Base-by-base conservation (phyloP, 768 basidiomycete species). In the Mycena kentingensis region DNA sequence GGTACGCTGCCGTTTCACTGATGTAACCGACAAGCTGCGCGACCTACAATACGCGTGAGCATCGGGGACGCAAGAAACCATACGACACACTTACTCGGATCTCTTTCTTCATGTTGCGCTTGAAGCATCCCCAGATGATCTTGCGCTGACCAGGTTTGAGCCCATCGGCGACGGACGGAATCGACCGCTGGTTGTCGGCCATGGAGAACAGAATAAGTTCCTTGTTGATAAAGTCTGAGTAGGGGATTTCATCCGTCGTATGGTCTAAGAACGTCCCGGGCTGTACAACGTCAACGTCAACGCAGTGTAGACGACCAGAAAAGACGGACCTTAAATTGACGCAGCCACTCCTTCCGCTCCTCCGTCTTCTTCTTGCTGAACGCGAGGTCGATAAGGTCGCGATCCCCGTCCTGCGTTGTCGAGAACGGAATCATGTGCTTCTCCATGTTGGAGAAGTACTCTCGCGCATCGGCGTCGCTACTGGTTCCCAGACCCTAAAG, bases 291-390 rank as follows among this genome's bases (percentile, higher is more conserved):
- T 41, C 24, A 10, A 51, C 11, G 22, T 55, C 8, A 59, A 46
- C 32, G 25, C 21, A 18, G 24, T 21, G 29, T 15, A 43, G 49
- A 46, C 18, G n/a, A 36, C n/a, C n/a, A 5, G 35, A 42, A 11
- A 7, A 19, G 28, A 35, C 5, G 41, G 62, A 88, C 93, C 77
- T 82, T 93, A 74, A 93, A 96, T 55, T 92, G 87, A 21, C 97
- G 81, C 12, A 99, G 74, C 97, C 97, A 99, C 51, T 99, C 97
- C 69, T 99, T 98, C 46, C 97, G 87, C 2, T 98, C 94, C 54
- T 99, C 97, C 0, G 94, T 91, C 66, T 96, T 98, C 79, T 98
- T 98, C 83, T 98, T 99, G 76, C 93, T 98, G 78, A 99, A 99
- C 0, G 97, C 97, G 50, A 99, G 85, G 34, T 99, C 97, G 54